Base-by-base conservation (phyloP, 805 yeast species). In the Candida insectalens region DNA sequence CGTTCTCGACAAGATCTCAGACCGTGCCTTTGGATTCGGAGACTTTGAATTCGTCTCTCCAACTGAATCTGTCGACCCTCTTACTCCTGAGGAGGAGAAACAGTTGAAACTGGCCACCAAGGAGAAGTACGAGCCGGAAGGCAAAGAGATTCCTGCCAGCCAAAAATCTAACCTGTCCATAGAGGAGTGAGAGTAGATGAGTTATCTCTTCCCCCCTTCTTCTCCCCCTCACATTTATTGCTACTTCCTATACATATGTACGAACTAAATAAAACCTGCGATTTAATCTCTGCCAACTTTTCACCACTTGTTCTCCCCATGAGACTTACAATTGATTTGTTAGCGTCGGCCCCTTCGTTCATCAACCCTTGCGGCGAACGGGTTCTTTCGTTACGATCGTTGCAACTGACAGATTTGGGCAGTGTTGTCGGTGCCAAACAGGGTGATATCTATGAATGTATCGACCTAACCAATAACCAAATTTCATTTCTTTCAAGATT, bases 1-100 rank as follows among this genome's bases (percentile, higher is more conserved):
- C 51, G 89, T 92, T 12, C 63, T 92, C 49, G 81, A 81, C 52
- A 77, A 78, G 53, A 74, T 85, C 67, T 71, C 85, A 21, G 98
- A 92, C 55, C 69, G 94, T 46, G 95, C 89, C 45, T 89, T 92
- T 63, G 96, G 94, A 1, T 74, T 83, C 45, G 98, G 98, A 21
- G 74, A 77, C 46, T 87, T 88, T 57, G 69, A 67, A 36, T 92
- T 92, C 59, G 81, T 84, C 26, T 75, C 88, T 8, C 94, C 96
- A 9, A 74, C 79, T 53, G 76, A 77, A 51, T 70, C 78, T 4
- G 94, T 89, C 32, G 75, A 70, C 44, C 82, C 80, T 15, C 64
- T 87, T 45, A 74, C 85, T 1, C 58, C 61, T 28, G 74, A 72
- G 31, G 87, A 85, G 58, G 81, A 73, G 47, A 62, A 60, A 30